phyloP scores from a whole-genome alignment of 169 alveolate species.

The Eimeria tenella region DNA sequence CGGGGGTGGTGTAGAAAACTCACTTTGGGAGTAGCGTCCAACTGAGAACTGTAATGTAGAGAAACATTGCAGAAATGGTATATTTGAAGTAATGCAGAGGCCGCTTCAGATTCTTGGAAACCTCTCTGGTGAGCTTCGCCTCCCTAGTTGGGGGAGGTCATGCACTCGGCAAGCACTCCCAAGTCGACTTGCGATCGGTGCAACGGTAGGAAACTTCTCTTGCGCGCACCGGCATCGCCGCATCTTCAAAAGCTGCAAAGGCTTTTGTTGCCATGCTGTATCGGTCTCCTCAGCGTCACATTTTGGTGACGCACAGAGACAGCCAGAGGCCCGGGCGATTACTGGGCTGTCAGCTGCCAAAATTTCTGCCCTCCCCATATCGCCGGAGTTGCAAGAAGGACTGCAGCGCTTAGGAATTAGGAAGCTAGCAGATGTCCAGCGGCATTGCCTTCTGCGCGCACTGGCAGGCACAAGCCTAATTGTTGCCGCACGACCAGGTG shows the following conservation, averaged over 20 bases:
- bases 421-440: constrained; percentile 58
- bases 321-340: not conserved
- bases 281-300: no score
- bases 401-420: constrained; percentile 53
- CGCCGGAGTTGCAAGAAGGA: constrained; percentile 43
- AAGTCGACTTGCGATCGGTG: not conserved
- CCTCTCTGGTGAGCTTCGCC: not conserved
- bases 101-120: not conserved
- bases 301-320: not conserved
- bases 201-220: not conserved
- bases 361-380: constrained; percentile 55
- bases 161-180: not conserved
- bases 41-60: not conserved
- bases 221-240: not conserved
- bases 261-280: not conserved
- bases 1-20: no score
- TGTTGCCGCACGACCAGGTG: constrained; percentile 93
- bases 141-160: not conserved
- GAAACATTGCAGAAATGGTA: not conserved
- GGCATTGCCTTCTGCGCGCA: constrained; percentile 63
- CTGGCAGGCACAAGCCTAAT: constrained; percentile 66
- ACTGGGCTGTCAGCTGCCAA: constrained; percentile 53
- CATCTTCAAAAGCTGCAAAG: not conserved
- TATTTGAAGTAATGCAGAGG: constrained; percentile 6
- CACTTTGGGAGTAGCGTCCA: not conserved